Evolutionary conservation across 2,329 filamentous ascomycete species (phyloP).

Genomic region (Cyphellophora attinorum): DNA sequence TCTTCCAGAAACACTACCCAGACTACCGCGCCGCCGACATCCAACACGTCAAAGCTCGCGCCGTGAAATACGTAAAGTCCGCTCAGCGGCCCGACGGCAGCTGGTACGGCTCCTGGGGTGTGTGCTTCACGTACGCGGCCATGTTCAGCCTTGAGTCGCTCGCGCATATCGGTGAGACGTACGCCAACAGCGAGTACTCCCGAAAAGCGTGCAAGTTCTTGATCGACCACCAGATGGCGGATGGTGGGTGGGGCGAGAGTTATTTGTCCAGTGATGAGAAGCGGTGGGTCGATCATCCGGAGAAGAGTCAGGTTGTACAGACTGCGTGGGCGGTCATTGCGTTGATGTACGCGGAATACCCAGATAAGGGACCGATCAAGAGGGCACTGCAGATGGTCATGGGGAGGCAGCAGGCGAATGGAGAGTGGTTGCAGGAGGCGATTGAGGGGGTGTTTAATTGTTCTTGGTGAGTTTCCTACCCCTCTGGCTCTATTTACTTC

Average conservation of each 20-base stretch:
- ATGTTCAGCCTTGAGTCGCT: slow-evolving; percentile 95
- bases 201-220: slow-evolving; percentile 77
- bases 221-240: slow-evolving; percentile 69
- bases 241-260: slow-evolving; percentile 95
- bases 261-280: slow-evolving; percentile 76
- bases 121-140: slow-evolving; percentile 93
- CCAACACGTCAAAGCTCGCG: slow-evolving; percentile 57
- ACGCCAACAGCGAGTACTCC: slow-evolving; percentile 60
- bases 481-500: slow-evolving; percentile 9
- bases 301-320: slow-evolving; percentile 80
- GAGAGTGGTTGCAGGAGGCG: slow-evolving; percentile 89
- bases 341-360: slow-evolving; percentile 73
- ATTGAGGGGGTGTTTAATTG: slow-evolving; percentile 99
- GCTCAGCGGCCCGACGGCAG: slow-evolving; percentile 73
- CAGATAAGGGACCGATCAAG: slow-evolving; percentile 61
- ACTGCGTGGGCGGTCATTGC: slow-evolving; percentile 84
- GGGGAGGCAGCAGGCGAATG: slow-evolving; percentile 73
- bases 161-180: slow-evolving; percentile 70
- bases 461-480: slow-evolving; percentile 60
- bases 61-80: slow-evolving; percentile 72
- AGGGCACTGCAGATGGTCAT: slow-evolving; percentile 74
- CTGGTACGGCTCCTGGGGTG: slow-evolving; percentile 97
- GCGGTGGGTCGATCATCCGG: slow-evolving; percentile 63
- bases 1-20: slow-evolving; percentile 72
- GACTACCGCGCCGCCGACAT: slow-evolving; percentile 72